phyloP scores from a whole-genome alignment of 768 basidiomycete species.

The Nidularia pulvinata region DNA sequence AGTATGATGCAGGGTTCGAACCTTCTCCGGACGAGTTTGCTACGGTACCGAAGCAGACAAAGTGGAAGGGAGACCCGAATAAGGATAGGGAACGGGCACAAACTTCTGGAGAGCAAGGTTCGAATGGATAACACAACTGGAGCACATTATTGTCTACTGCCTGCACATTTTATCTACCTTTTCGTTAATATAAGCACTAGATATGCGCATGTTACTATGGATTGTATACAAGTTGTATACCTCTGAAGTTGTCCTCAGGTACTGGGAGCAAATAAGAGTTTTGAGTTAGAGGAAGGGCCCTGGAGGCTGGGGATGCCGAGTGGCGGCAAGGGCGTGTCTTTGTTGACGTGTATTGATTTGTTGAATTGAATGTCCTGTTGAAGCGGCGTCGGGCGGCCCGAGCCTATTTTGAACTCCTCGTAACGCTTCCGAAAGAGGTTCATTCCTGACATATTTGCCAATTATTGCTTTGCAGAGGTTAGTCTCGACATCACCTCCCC shows the following conservation, averaged over 20 bases:
- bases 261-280: not conserved
- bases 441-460: not conserved
- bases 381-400: conserved; percentile 3
- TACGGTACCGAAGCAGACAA: conserved; percentile 12
- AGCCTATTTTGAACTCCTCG: conserved; percentile 2
- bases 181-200: not conserved
- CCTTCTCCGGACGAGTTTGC: conserved; percentile 13
- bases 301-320: not conserved
- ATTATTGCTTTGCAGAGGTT: not conserved
- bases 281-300: not conserved
- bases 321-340: not conserved
- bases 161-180: conserved; percentile 3
- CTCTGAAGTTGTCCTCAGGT: no score
- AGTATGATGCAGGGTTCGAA: conserved; percentile 23
- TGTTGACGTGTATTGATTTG: no score
- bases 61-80: conserved; percentile 16
- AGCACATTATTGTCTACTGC: not conserved
- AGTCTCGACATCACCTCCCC: not conserved
- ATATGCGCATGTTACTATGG: no score
- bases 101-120: conserved; percentile 1
- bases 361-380: not conserved
- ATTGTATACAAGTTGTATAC: no score
- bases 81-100: conserved; percentile 6
- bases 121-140: conserved; percentile 6
- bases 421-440: not conserved